Conservation (phyloP, 345 rosid species). For the Mercurialis annua region DNA sequence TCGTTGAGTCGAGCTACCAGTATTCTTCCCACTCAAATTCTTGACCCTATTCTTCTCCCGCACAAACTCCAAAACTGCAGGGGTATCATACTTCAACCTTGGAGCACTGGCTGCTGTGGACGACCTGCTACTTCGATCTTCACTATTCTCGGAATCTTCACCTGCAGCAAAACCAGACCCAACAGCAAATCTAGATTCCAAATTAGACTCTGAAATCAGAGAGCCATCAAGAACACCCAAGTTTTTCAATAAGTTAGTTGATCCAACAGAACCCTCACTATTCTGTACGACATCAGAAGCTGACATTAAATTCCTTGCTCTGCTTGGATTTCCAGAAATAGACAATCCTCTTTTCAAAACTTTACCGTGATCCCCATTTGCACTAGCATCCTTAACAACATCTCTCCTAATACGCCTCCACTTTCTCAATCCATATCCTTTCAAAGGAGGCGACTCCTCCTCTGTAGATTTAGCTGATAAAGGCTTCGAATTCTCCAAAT, state of each 20-base stretch:
- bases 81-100: conserved; percentile 42
- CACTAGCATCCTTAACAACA: conserved; percentile 43
- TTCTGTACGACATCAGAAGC: conserved; percentile 36
- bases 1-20: conserved; percentile 38
- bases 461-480: conserved; percentile 21
- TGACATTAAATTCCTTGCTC: conserved; percentile 30
- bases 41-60: conserved; percentile 45
- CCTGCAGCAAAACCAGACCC: conserved; percentile 48
- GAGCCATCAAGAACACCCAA: conserved; percentile 32
- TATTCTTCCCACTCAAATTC: conserved; percentile 43
- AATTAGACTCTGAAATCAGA: conserved; percentile 31
- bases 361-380: conserved; percentile 41
- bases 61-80: conserved; percentile 31
- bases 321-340: conserved; percentile 40
- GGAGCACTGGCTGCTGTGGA: conserved; percentile 75
- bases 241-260: conserved; percentile 34
- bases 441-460: conserved; percentile 38
- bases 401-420: conserved; percentile 79
- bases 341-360: conserved; percentile 64
- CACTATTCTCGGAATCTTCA: conserved; percentile 58
- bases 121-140: conserved; percentile 70
- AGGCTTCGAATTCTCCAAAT: conserved; percentile 20
- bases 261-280: conserved; percentile 41
- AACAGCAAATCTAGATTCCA: conserved; percentile 49
- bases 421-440: conserved; percentile 73